A percentile compares a stretch with the other conserved stretches of the same genome.
These are phyloP conservation scores for Narthecium ossifragum DNA, from an alignment of 106 monocot genomes.

Conservation along the genomic window DNA sequence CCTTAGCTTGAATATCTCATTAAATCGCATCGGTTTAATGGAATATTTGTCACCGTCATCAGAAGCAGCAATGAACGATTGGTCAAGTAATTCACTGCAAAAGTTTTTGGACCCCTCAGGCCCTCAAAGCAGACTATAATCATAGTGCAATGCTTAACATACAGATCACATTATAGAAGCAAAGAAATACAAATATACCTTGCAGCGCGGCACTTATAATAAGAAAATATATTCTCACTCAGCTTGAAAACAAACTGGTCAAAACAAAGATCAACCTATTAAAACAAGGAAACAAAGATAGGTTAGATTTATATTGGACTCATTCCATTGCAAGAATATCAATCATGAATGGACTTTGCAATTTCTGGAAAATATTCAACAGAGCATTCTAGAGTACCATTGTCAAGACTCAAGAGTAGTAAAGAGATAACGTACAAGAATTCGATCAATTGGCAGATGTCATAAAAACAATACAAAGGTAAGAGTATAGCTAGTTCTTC, in stretches of 20 bases:
- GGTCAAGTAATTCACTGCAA: slow-evolving; percentile 79
- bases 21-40: slow-evolving; percentile 53
- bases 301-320: background rate
- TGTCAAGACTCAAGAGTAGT: too few relatives aligned
- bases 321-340: background rate
- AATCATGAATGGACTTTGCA: too few relatives aligned
- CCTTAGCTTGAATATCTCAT: slow-evolving; percentile 72
- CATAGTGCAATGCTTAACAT: too few relatives aligned
- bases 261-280: slow-evolving; percentile 92
- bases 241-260: slow-evolving; percentile 88
- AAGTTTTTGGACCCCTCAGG: too few relatives aligned
- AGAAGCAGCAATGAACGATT: slow-evolving; percentile 53
- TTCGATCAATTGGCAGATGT: too few relatives aligned
- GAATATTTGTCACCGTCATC: slow-evolving; percentile 66
- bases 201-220: slow-evolving; percentile 88
- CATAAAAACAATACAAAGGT: too few relatives aligned
- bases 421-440: too few relatives aligned
- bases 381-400: too few relatives aligned
- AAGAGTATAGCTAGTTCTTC: too few relatives aligned
- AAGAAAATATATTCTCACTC: slow-evolving; percentile 77
- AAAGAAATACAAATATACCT: slow-evolving; percentile 38
- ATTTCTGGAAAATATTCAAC: too few relatives aligned
- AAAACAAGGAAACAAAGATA: background rate
- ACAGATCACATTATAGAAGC: background rate
- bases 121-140: too few relatives aligned